Percentiles rank a stretch among this genome's conserved stretches.
These are phyloP conservation scores for Euphorbia celastroides DNA, from an alignment of 441 rosid genomes.

Conservation along the genomic window DNA sequence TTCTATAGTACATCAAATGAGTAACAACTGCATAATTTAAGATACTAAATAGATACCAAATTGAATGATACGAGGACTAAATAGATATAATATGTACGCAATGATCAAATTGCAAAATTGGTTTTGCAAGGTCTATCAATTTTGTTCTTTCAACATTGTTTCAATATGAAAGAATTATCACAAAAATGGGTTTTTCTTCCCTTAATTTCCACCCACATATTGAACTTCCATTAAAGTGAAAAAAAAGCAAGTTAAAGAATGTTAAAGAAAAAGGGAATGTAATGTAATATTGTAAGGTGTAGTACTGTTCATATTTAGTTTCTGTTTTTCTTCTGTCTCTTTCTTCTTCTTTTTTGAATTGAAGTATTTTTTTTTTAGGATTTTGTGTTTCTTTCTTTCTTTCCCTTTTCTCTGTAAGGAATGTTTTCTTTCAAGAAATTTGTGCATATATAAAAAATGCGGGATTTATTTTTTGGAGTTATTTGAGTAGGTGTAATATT, in stretches of 20 bases:
- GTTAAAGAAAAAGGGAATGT: constrained; percentile 32
- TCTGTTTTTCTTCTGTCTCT: constrained; percentile 19
- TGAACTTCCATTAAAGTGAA: constrained; percentile 45
- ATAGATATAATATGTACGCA: no score
- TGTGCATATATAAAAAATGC: constrained; percentile 10
- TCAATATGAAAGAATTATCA: no score
- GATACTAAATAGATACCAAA: no score
- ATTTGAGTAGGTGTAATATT: neutral
- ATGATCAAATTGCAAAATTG: no score
- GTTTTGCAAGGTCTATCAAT: no score
- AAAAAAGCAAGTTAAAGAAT: constrained; percentile 35
- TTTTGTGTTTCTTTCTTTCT: constrained; percentile 17
- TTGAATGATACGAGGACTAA: no score
- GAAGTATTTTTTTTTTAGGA: constrained; percentile 10
- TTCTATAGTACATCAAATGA: no score
- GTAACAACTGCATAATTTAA: no score
- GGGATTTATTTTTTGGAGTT: neutral
- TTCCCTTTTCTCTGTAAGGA: constrained; percentile 19
- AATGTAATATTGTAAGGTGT: neutral
- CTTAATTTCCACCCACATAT: no score
- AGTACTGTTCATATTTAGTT: constrained; percentile 20
- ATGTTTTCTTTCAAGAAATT: no score
- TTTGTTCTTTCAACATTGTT: no score
- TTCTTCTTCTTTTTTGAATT: constrained; percentile 1
- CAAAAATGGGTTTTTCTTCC: no score